Conservation (phyloP, 306 rosid species). For the Gleditsia sinensis region DNA sequence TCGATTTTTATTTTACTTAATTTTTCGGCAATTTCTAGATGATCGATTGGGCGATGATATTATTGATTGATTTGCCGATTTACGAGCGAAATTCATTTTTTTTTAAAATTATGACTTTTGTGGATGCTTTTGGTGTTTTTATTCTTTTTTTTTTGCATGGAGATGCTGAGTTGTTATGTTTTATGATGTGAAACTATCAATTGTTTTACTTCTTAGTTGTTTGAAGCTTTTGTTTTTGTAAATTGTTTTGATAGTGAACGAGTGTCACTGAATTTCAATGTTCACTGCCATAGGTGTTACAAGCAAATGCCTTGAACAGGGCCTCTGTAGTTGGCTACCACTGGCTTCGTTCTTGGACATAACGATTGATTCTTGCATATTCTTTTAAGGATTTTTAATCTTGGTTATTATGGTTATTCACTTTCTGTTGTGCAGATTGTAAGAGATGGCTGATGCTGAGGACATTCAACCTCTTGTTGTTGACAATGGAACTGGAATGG, state of each 20-base stretch:
- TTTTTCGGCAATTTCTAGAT: not conserved
- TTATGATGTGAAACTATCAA: not conserved
- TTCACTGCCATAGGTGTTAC: not conserved
- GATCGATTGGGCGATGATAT: not conserved
- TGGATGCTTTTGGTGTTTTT: not conserved
- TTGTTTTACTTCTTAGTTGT: not conserved
- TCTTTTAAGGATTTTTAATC: not conserved
- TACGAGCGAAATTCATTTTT: not conserved
- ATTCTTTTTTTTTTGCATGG: constrained; percentile 17
- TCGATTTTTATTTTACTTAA: not conserved
- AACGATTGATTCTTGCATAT: not conserved
- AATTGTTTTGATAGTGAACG: not conserved
- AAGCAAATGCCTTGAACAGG: not conserved
- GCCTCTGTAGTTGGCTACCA: not conserved
- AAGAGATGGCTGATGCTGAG: constrained; percentile 61
- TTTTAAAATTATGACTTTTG: not conserved
- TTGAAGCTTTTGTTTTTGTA: not conserved
- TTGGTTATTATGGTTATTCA: not conserved
- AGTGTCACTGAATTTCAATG: not conserved
- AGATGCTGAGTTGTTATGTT: not conserved
- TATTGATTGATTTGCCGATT: not conserved
- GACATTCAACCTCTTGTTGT: constrained; percentile 71
- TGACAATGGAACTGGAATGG: constrained; percentile 79
- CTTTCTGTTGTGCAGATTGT: constrained; percentile 20
- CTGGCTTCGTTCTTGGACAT: not conserved